phyloP scores from a whole-genome alignment of 352 stramenopile genomes.

The Globisporangium cylindrosporum region DNA sequence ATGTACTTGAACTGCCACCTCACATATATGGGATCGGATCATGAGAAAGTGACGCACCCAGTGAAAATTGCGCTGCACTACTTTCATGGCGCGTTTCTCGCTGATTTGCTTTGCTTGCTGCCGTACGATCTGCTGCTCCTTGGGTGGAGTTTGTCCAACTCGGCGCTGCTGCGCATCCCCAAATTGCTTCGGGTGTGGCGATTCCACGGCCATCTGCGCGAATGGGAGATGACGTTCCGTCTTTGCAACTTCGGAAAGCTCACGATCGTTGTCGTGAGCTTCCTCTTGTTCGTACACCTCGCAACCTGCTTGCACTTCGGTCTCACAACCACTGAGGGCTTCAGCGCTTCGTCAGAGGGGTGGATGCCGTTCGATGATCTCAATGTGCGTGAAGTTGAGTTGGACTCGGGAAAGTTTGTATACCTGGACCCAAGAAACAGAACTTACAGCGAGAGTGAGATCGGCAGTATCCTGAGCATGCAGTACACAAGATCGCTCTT shows the following conservation, averaged over 20 bases:
- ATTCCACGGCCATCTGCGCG: slow-evolving; percentile 26
- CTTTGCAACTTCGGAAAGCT: slow-evolving; percentile 15
- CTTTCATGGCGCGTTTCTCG: slow-evolving; percentile 20
- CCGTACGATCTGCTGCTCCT: slow-evolving; percentile 35
- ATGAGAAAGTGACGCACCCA: slow-evolving; percentile 28
- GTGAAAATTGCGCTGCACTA: slow-evolving; percentile 30
- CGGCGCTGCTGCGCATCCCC: slow-evolving; percentile 2
- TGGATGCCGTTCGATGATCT: slow-evolving; percentile 30
- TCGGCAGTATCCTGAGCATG: slow-evolving; percentile 17
- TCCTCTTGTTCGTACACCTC: slow-evolving; percentile 28
- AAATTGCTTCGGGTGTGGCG: slow-evolving; percentile 26
- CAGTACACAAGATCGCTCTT: slow-evolving; percentile 31
- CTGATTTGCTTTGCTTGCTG: slow-evolving; percentile 40
- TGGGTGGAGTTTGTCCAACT: background rate
- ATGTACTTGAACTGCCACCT: slow-evolving; percentile 56
- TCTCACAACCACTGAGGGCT: slow-evolving; percentile 34
- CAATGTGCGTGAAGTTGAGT: slow-evolving; percentile 12
- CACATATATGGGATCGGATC: slow-evolving; percentile 18
- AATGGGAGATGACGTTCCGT: slow-evolving; percentile 30
- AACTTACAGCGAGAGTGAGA: slow-evolving; percentile 12
- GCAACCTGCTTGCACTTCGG: slow-evolving; percentile 31
- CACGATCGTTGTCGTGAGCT: slow-evolving; percentile 12
- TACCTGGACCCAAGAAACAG: slow-evolving; percentile 17
- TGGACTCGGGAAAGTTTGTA: slow-evolving; percentile 8
- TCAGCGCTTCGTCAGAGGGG: slow-evolving; percentile 18